Percentiles rank a stretch among this genome's conserved stretches.
Conservation (phyloP, 352 stramenopile species). For the Pythium grandisporangium region DNA sequence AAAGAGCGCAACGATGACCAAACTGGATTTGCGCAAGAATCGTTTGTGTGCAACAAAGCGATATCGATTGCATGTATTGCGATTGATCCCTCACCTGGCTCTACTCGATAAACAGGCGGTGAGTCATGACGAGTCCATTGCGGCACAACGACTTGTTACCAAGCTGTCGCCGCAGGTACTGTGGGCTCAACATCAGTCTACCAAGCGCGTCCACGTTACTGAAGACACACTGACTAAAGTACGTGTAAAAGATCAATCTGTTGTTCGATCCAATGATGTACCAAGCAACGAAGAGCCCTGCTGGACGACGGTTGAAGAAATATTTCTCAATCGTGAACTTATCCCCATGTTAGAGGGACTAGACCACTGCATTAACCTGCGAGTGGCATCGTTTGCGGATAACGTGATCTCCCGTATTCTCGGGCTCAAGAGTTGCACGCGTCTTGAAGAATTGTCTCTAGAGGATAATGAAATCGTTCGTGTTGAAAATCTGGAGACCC, state of each 20-base stretch:
- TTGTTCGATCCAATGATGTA: too few relatives aligned
- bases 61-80: slow-evolving; percentile 57
- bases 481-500: slow-evolving; percentile 51
- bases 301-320: slow-evolving; percentile 48
- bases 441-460: slow-evolving; percentile 67
- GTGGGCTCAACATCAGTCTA: slow-evolving; percentile 14
- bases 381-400: slow-evolving; percentile 48
- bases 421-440: slow-evolving; percentile 35
- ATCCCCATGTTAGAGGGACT: slow-evolving; percentile 49
- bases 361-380: slow-evolving; percentile 39
- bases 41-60: slow-evolving; percentile 45
- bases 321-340: slow-evolving; percentile 52
- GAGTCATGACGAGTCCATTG: slow-evolving; percentile 21
- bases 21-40: slow-evolving; percentile 68
- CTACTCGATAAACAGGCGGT: slow-evolving; percentile 46
- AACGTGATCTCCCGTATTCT: slow-evolving; percentile 60
- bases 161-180: slow-evolving; percentile 36
- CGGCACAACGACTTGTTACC: slow-evolving; percentile 27
- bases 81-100: slow-evolving; percentile 26
- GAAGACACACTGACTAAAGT: background rate
- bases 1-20: slow-evolving; percentile 15
- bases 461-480: slow-evolving; percentile 70
- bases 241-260: too few relatives aligned
- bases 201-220: background rate
- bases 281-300: slow-evolving; percentile 3